Base-by-base conservation (phyloP, 129 eudicot genomes). In the Flaveria linearis region DNA sequence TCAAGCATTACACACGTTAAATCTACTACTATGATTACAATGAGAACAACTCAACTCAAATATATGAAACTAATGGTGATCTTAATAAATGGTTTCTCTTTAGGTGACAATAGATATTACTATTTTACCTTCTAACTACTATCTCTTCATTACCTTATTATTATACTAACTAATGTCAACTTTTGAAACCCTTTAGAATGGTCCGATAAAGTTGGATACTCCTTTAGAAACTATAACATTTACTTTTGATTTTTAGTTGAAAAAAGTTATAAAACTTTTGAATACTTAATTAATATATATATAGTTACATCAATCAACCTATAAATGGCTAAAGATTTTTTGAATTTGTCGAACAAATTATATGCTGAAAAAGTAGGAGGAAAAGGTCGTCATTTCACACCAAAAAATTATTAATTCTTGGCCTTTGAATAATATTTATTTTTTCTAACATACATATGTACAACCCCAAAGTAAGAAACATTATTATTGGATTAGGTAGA, bases 141-240 rank as follows among this genome's bases (percentile, higher is more conserved):
- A 77, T 64, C 22, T 18, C 43, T 51, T 74, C 9, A 16, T 26
- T 41, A 46, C 60, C 14, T 75, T 47, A 1, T 57, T 47, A 17
- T 17, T 74, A 49, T 23, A 72, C 71, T 46, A 30, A 45, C 57
- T 66, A 78, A 77, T 77, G 86, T 82, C 86, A 78, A 82, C 86
- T 66, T 73, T 33, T 56, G 52, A 66, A 80, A 55, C 61, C 5
- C 20, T 33, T n/a, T 71, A 5, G 15, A 22, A 66, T 8, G 71
- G 79, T 28, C 84, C 83, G 58, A 78, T 71, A 45, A 45, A 61
- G 67, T 23, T n/a, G 79, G 83, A 66, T 47, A 73, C 75, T 80
- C 75, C 71, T 43, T 63, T 66, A 67, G 69, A 73, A 53, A 53
- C 43, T 61, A 15, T 12, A 55, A 73, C 23, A 67, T 36, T 56